Percentiles rank a stretch among this genome's conserved stretches.
Evolutionary conservation across 2,329 filamentous ascomycete species (phyloP).

Genomic region (Exophiala oligosperma): DNA sequence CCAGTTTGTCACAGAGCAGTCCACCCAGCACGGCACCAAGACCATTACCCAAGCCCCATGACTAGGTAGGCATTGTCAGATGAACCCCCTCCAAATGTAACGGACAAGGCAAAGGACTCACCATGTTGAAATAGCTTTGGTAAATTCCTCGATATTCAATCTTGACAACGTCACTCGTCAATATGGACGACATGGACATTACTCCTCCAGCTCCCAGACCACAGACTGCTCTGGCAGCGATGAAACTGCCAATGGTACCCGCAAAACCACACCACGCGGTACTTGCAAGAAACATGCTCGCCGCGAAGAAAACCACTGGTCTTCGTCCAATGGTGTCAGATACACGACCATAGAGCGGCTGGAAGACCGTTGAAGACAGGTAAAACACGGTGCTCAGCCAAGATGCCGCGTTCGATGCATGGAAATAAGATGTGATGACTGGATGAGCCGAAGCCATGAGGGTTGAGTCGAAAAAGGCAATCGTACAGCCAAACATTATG

Average conservation of each 20-base stretch:
- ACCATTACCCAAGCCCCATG: constrained; percentile 25
- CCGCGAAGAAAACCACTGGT: constrained; percentile 62
- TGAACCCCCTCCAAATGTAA: neutral
- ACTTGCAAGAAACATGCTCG: constrained; percentile 63
- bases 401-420: constrained; percentile 73
- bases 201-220: constrained; percentile 73
- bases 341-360: constrained; percentile 71
- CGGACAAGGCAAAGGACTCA: neutral
- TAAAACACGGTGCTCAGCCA: constrained; percentile 81
- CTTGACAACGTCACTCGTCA: constrained; percentile 55
- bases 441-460: constrained; percentile 81
- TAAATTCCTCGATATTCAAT: constrained; percentile 72
- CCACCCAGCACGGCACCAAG: constrained; percentile 69
- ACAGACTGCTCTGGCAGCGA: constrained; percentile 68
- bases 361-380: constrained; percentile 72
- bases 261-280: constrained; percentile 71
- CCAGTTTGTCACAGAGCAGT: constrained; percentile 66
- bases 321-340: constrained; percentile 68
- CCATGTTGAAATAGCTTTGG: constrained; percentile 61
- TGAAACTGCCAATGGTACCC: constrained; percentile 66
- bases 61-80: neutral
- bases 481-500: constrained; percentile 59
- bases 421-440: constrained; percentile 78
- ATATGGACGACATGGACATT: constrained; percentile 46
- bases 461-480: constrained; percentile 69